phyloP scores from a whole-genome alignment of 768 basidiomycete genomes.

The Agrocybe chaxingu region DNA sequence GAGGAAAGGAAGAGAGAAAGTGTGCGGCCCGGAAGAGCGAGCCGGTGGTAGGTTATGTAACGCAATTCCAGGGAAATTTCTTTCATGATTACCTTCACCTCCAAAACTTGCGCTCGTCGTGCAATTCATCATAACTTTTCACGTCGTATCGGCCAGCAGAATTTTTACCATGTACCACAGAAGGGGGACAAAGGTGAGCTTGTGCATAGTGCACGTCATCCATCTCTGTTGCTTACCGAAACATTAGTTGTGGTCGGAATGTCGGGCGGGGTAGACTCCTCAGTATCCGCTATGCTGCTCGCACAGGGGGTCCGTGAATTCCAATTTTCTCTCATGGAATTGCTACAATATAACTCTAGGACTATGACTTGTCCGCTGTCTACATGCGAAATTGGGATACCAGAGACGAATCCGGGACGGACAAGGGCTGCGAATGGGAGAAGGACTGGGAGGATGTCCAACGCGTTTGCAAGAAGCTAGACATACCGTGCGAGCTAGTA shows the following conservation, averaged over 20 bases:
- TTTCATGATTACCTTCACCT: not conserved
- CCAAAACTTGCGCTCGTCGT: constrained; percentile 1
- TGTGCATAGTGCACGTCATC: not conserved
- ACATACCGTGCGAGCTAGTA: constrained; percentile 75
- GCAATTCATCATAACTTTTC: constrained; percentile 1
- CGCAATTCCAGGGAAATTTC: no score
- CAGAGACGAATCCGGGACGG: constrained; percentile 73
- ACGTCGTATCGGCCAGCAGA: not conserved
- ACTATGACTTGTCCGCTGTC: constrained; percentile 80
- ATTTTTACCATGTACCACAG: constrained; percentile 18
- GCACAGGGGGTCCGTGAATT: constrained; percentile 51
- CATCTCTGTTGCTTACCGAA: not conserved
- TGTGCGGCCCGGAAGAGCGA: no score
- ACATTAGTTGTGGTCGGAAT: constrained; percentile 80
- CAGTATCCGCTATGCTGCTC: constrained; percentile 78
- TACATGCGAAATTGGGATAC: constrained; percentile 98
- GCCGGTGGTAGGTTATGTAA: no score
- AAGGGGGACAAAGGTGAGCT: constrained; percentile 29
- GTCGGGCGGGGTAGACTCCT: constrained; percentile 96
- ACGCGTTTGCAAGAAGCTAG: constrained; percentile 68
- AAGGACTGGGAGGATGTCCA: constrained; percentile 92
- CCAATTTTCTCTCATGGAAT: not conserved
- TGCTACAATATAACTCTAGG: constrained; percentile 34
- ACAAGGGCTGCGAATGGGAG: constrained; percentile 93
- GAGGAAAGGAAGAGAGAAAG: not conserved